Evolutionary conservation across 2,329 filamentous ascomycete genomes (phyloP), one percentile per base, ranked within the genome.

Genomic region (Trichoderma guizhouense): DNA sequence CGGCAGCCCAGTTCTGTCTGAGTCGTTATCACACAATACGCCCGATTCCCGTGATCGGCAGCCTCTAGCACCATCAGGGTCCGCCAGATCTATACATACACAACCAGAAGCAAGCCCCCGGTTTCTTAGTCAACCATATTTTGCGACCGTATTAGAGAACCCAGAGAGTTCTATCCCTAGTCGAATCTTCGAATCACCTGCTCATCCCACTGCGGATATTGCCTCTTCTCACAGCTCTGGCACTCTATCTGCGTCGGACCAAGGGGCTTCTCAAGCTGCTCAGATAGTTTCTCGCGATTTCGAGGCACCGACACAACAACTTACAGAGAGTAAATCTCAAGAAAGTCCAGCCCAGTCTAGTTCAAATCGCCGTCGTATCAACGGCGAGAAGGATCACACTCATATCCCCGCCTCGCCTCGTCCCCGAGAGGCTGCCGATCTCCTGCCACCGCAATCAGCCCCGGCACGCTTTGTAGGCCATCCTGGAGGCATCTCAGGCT

Each of bases 211-310:
- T 36, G n/a, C 36, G 30, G 60, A 39, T n/a, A 30, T 69, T 39
- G 28, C 39, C n/a, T 65, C 60, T 24, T 15, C 51, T 4, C 6
- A 7, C n/a, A 51, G 21, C 14, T 36, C 43, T 7, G 14, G 34
- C 8, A 47, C 21, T 63, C 30, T 28, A 6, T 64, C 69, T 39
- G 64, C 57, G 14, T 60, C 43, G 21, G 71, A 70, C 3, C 43
- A 36, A 21, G 61, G 72, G 39, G 75, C 74, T 60, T 77, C 75
- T 53, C 79, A 78, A 72, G 79, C 77, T 69, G 77, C 79, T 53
- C 80, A 80, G 62, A 60, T 77, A n/a, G 51, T 77, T 18, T 62
- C 58, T 34, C 73, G 30, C 24, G 71, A 64, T 18, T 76, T 76
- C 11, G 70, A 75, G 11, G 69, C 71, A 21, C 73, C 69, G 32